phyloP scores from a whole-genome alignment of 1,284 basidiomycete species.

The Mycosarcoma mackinlayi region DNA sequence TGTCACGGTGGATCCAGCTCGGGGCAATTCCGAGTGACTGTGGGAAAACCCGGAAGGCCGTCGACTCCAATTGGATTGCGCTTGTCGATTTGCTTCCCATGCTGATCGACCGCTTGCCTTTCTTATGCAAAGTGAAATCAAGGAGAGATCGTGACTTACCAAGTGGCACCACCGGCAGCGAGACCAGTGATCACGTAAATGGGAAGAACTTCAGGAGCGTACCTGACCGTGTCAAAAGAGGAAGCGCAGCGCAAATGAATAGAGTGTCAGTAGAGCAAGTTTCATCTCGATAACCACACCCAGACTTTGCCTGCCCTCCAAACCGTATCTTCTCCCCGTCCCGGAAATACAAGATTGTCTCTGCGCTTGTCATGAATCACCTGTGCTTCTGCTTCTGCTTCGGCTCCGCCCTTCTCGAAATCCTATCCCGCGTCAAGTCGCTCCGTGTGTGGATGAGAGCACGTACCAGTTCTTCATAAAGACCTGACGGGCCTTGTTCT shows the following conservation, averaged over 20 bases:
- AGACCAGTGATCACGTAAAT: constrained; percentile 62
- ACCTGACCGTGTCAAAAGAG: constrained; percentile 28
- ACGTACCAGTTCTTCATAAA: constrained; percentile 63
- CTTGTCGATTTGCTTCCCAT: background rate
- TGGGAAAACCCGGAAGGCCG: too few species aligned
- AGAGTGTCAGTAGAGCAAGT: background rate
- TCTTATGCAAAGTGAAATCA: too few species aligned
- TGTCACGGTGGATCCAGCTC: too few species aligned
- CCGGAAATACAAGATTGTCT: too few species aligned
- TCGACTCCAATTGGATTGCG: too few species aligned
- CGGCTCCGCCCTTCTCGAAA: too few species aligned
- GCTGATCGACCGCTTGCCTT: too few species aligned
- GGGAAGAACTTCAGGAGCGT: constrained; percentile 57
- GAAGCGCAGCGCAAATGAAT: background rate
- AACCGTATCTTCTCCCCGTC: background rate
- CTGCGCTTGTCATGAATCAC: too few species aligned
- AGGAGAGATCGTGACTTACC: constrained; percentile 52
- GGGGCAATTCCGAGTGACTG: too few species aligned
- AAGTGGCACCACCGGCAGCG: constrained; percentile 60
- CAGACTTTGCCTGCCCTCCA: background rate
- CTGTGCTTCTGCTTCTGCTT: too few species aligned
- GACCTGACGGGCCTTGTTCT: constrained; percentile 54
- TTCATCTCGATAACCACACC: background rate
- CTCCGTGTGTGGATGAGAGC: too few species aligned
- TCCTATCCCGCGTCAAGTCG: too few species aligned